Base-by-base conservation (phyloP, 163 green algal species). In the Chlorella variabilis region DNA sequence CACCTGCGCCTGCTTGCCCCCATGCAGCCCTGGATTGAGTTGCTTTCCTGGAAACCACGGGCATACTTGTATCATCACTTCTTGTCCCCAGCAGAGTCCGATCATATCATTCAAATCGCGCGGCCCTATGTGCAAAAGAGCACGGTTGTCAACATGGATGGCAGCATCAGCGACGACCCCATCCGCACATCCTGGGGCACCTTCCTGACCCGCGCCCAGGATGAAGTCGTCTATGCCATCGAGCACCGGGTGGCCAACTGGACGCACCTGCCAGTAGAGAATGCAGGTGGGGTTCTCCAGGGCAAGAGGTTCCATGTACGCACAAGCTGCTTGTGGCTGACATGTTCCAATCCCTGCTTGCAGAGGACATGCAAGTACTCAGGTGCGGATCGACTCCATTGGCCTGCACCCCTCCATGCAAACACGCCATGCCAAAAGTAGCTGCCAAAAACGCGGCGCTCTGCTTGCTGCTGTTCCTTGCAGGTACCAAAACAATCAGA, bases 51-150 rank as follows among this genome's bases (percentile, higher is more conserved):
- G 84, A 68, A 86, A 48, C 91, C 91, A 2, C 71, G 90, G 0
- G 91, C 87, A 4, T 93, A 90, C 49, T 63, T 94, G 9, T 92
- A 86, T 67, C 89, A 92, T 62, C 79, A 88, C 33, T 92, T 94
- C 62, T 59, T 94, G 0, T 59, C 38, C 9, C 66, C 90, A 17
- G 84, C 89, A 39, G 91, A 94, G 81, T 90, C 80, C 48, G 79
- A 91, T 4, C 83, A 93, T 71, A 74, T 96, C 36, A 93, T 93
- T 41, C 73, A 80, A 23, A 61, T 84, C 49, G 84, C 86, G 0
- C 69, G 39, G 66, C 88, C 87, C 3, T 84, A 78, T 25, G 87
- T 94, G 39, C 74, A 79, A 31, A 83, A 87, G 49, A 91, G 82
- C 5, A 90, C 71, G 0, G 92, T 96, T 25, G 88, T 94, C 17